Conservation (phyloP, 768 basidiomycete species). For the Leccinum aurantiacum region DNA sequence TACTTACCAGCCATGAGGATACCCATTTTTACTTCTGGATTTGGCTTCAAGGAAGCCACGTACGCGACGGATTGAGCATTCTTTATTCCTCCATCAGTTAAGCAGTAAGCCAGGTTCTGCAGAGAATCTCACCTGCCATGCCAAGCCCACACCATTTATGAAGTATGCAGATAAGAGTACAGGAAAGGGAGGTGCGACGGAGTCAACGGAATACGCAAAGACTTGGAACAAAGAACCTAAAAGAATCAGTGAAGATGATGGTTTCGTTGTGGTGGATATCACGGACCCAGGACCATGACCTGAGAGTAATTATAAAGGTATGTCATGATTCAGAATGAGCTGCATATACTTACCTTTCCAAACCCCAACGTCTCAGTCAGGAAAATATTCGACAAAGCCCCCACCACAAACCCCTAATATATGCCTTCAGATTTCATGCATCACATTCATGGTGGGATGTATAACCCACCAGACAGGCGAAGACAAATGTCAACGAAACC, state of each 20-base stretch:
- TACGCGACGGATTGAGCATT: slow-evolving; percentile 75
- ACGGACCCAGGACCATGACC: slow-evolving; percentile 41
- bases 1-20: slow-evolving; percentile 50
- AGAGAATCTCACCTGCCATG: slow-evolving; percentile 39
- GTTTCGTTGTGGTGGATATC: not conserved
- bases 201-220: slow-evolving; percentile 52
- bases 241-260: not conserved
- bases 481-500: slow-evolving; percentile 59
- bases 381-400: slow-evolving; percentile 47
- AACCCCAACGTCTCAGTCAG: slow-evolving; percentile 45
- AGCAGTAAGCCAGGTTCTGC: not conserved
- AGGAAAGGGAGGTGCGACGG: slow-evolving; percentile 62
- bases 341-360: slow-evolving; percentile 35
- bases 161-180: slow-evolving; percentile 51
- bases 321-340: not conserved
- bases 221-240: slow-evolving; percentile 53
- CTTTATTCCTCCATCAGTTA: slow-evolving; percentile 31
- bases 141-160: slow-evolving; percentile 50
- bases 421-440: slow-evolving; percentile 24
- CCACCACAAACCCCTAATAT: slow-evolving; percentile 43
- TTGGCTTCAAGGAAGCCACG: slow-evolving; percentile 57
- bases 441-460: not conserved
- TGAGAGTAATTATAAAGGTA: slow-evolving; percentile 13
- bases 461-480: slow-evolving; percentile 41
- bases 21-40: slow-evolving; percentile 66